Base-by-base conservation (phyloP, 2,329 filamentous ascomycete species). In the Mycosphaerella sp. region DNA sequence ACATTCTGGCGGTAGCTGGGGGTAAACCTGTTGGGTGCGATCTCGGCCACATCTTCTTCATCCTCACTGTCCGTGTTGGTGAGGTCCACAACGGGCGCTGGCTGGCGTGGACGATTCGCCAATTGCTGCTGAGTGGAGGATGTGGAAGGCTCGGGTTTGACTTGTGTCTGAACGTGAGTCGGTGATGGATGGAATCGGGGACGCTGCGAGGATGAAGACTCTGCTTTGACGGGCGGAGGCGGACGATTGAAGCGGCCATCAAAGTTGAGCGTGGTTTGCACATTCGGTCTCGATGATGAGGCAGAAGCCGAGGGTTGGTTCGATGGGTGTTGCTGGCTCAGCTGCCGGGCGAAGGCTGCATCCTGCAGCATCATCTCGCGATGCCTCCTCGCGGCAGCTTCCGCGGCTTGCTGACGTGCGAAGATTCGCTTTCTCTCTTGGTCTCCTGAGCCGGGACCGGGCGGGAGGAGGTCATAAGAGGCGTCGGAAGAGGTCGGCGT, bases 41-140 rank as follows among this genome's bases (percentile, higher is more conserved):
- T 65, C 45, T 66, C 66, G 23, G 53, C 41, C 11, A 64, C 45
- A 14, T 67, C 65, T 8, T 67, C 66, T 17, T 64, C 67, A 49
- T 67, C 66, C 17, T 64, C 67, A 49, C 63, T 63, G 52, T 66
- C 67, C 50, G 58, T 61, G 36, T 53, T 57, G 32, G 67, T 69
- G 39, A 69, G 64, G 45, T 69, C 67, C 10, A 69, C 61, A 9
- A 68, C 52, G n/a, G 56, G 42, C 26, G 52, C 40, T 5, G 55
- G 39, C 14, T 55, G 54, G 8, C 52, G 58, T 4, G 55, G 55
- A 21, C 58, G 55, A 40, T 57, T 53, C 21, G 52, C 47, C 17
- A 60, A 44, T 40, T 59, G 54, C 17, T 56, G 64, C 8, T 38
- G 49, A 14, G 21, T 34, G 12, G 12, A 21, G 36, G 34, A 26